phyloP scores from a whole-genome alignment of 805 yeast genomes.

The Candida sphagnicola region DNA sequence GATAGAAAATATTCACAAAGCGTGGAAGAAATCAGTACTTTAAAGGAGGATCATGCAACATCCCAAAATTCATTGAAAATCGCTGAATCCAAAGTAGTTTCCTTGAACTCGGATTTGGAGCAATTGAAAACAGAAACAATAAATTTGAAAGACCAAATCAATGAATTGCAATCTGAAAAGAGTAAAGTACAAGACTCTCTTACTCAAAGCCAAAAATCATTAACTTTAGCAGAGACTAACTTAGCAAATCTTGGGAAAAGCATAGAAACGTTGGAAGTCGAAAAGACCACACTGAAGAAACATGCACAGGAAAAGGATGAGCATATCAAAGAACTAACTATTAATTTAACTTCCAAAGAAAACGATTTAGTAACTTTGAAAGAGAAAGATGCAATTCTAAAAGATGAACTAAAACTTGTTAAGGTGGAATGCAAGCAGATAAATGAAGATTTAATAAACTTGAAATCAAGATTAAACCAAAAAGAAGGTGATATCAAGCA shows the following conservation, averaged over 20 bases:
- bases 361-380: conserved; percentile 4
- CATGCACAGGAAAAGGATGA: background rate
- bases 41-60: conserved; percentile 4
- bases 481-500: conserved; percentile 3
- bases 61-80: conserved; percentile 4
- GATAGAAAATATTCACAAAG: conserved; percentile 2
- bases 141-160: conserved; percentile 10
- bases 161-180: conserved; percentile 9
- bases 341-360: background rate
- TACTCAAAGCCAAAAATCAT: background rate
- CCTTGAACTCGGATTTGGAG: background rate
- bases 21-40: conserved; percentile 1
- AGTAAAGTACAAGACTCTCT: conserved; percentile 2
- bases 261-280: background rate
- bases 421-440: conserved; percentile 2
- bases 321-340: background rate
- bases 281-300: background rate
- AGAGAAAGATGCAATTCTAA: conserved; percentile 1
- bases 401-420: conserved; percentile 4
- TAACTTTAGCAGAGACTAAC: background rate
- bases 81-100: conserved; percentile 4
- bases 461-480: conserved; percentile 11
- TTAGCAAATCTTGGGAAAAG: background rate
- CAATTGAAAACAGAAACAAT: conserved; percentile 2
- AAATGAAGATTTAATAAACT: conserved; percentile 7